Base-by-base conservation (phyloP, 768 basidiomycete species). In the Trametes gibbosa region DNA sequence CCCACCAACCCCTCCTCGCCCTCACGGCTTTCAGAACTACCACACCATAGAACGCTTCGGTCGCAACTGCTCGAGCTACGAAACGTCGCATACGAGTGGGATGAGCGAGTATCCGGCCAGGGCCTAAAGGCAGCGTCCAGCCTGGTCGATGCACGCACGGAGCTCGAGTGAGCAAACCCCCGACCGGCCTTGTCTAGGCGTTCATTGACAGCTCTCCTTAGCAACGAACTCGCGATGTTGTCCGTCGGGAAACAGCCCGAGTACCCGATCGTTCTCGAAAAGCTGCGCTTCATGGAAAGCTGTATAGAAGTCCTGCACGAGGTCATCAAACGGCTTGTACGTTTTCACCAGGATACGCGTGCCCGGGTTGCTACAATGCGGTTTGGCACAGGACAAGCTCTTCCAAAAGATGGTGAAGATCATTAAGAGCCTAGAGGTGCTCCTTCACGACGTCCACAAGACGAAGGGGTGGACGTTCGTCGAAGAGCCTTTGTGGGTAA, bases 31-130 rank as follows among this genome's bases (percentile, higher is more conserved):
- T 65, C 73, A 47, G 93, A 95, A 69, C 87, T 90, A 0, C 89
- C 91, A 0, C 85, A 84, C 70, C 93, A 95, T 70, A 84, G 93
- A 14, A 91, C 84, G 76, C 75, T 85, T n/a, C 76, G 90, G 50
- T 77, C 83, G 1, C 73, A 83, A 3, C 72, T 95, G 34, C 84
- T 83, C 32, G 92, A 95, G 64, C 68, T 95, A 16, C 82, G 81
- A 2, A 73, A 76, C 13, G 77, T 82, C 17, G 73, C 87, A 9
- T 77, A 82, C 57, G 89, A 85, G 52, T 96, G 93, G 93, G 89
- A 94, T 63, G 88, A 93, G 64, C 76, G 95, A 43, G 84, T 94
- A 1, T 77, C 89, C 10, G 67, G 86, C 14, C 92, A 95, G 67
- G 93, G 93, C 8, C 73, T 92, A 39, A 90, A 85, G 64, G 82